Conservation (phyloP, 2,329 filamentous ascomycete species). For the Hortaea werneckii region DNA sequence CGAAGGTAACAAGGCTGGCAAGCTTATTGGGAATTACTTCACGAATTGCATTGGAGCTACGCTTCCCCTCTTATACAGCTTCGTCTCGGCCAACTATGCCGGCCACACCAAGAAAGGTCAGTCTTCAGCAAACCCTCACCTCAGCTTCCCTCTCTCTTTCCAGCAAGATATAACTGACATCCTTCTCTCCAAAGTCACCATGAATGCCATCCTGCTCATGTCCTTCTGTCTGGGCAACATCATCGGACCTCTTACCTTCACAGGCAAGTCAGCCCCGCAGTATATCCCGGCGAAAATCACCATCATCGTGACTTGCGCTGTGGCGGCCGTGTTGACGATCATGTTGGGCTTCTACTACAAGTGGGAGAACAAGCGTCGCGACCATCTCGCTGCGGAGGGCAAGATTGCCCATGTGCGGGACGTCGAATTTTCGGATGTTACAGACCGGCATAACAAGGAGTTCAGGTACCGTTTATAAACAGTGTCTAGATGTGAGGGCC, state of each 20-base stretch:
- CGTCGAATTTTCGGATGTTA: slow-evolving; percentile 20
- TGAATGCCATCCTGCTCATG: slow-evolving; percentile 49
- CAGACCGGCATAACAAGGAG: slow-evolving; percentile 21
- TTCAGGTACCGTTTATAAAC: slow-evolving; percentile 9
- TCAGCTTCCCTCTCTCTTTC: slow-evolving; percentile 5
- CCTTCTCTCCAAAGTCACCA: slow-evolving; percentile 45
- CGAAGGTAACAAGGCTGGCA: slow-evolving; percentile 34
- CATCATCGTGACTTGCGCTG: slow-evolving; percentile 28
- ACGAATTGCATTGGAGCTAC: slow-evolving; percentile 30
- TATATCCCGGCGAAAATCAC: slow-evolving; percentile 36
- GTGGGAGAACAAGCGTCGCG: slow-evolving; percentile 32
- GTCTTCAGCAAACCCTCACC: slow-evolving; percentile 10
- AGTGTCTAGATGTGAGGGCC: background rate
- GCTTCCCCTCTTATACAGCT: slow-evolving; percentile 24
- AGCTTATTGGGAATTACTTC: slow-evolving; percentile 31
- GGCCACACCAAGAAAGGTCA: slow-evolving; percentile 55
- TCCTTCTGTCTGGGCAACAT: slow-evolving; percentile 31
- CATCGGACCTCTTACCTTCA: slow-evolving; percentile 32
- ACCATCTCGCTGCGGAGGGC: slow-evolving; percentile 6
- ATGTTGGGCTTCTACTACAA: slow-evolving; percentile 42
- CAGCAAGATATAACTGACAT: background rate
- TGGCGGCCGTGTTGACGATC: slow-evolving; percentile 31
- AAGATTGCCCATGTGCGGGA: slow-evolving; percentile 5
- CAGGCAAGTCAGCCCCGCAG: slow-evolving; percentile 24
- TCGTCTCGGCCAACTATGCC: slow-evolving; percentile 44